These are phyloP conservation scores for Epichloe uncinata DNA, from an alignment of 2,329 filamentous ascomycete species.

Conservation along the genomic window DNA sequence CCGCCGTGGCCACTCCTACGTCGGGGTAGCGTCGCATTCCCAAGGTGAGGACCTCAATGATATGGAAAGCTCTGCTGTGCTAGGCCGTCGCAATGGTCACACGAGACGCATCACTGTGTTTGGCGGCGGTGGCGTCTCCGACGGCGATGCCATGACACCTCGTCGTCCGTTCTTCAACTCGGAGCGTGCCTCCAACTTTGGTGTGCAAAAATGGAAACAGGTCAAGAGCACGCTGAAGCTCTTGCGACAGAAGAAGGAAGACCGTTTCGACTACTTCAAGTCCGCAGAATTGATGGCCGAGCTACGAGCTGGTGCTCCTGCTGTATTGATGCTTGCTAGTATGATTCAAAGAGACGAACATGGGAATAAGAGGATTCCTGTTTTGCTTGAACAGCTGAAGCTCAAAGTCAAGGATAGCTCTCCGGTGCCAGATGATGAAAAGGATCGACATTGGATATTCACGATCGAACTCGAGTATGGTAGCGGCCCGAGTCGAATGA, in stretches of 20 bases:
- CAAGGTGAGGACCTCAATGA: conserved; percentile 38
- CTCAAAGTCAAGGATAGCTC: conserved; percentile 71
- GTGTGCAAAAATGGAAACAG: conserved; percentile 79
- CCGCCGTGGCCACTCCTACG: conserved; percentile 46
- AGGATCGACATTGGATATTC: conserved; percentile 68
- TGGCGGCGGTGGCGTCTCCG: conserved; percentile 50
- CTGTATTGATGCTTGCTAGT: conserved; percentile 85
- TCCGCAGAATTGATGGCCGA: conserved; percentile 95
- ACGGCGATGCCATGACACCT: conserved; percentile 45
- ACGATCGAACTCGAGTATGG: conserved; percentile 92
- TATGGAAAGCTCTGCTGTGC: conserved; percentile 32
- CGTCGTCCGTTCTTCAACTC: conserved; percentile 44
- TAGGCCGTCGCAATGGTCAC: conserved; percentile 45
- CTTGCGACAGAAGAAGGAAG: conserved; percentile 68
- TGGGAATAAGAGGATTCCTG: conserved; percentile 85
- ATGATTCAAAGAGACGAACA: conserved; percentile 98
- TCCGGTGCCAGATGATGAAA: conserved; percentile 49
- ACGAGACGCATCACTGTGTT: conserved; percentile 53
- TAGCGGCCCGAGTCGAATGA: conserved; percentile 89
- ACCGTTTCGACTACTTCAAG: conserved; percentile 85
- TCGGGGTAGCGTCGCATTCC: conserved; percentile 32
- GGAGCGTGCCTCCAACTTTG: conserved; percentile 59
- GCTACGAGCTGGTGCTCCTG: conserved; percentile 79
- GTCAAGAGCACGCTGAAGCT: conserved; percentile 79
- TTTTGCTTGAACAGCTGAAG: conserved; percentile 89